Evolutionary conservation across 2,329 filamentous ascomycete genomes (phyloP).

Genomic region (Talaromyces sp.): DNA sequence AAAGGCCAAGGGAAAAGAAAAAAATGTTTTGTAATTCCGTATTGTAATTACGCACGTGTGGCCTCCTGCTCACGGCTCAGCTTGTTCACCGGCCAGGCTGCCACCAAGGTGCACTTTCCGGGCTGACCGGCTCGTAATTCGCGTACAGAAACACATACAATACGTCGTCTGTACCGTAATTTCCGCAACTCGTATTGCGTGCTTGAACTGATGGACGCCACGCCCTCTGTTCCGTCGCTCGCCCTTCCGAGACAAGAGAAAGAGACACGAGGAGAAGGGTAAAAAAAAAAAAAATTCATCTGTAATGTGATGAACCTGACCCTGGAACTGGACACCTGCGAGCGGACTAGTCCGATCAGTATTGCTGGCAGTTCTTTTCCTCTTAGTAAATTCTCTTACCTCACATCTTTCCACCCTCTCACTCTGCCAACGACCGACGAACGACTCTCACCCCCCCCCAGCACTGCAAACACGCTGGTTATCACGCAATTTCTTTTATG

Average conservation of each 20-base stretch:
- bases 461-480: neutral
- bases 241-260: conserved; percentile 1
- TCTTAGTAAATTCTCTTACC: conserved; percentile 39
- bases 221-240: neutral
- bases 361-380: conserved; percentile 2
- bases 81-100: too few species aligned
- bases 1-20: neutral
- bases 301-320: neutral
- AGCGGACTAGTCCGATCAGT: neutral
- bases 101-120: neutral
- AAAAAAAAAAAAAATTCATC: neutral
- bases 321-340: neutral
- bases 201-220: neutral
- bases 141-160: neutral
- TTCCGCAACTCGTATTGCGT: neutral
- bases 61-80: neutral
- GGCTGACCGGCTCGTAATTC: neutral
- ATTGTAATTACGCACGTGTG: neutral
- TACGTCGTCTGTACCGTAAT: neutral
- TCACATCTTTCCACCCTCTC: conserved; percentile 22
- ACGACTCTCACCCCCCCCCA: conserved; percentile 14
- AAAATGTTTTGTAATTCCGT: neutral
- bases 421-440: conserved; percentile 2
- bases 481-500: conserved; percentile 33
- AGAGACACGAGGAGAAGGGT: neutral